A percentile compares a stretch with the other conserved stretches of the same genome.
These are phyloP conservation scores for Debaryomyces sp. DNA, from an alignment of 1,139 yeast genomes.

Conservation along the genomic window DNA sequence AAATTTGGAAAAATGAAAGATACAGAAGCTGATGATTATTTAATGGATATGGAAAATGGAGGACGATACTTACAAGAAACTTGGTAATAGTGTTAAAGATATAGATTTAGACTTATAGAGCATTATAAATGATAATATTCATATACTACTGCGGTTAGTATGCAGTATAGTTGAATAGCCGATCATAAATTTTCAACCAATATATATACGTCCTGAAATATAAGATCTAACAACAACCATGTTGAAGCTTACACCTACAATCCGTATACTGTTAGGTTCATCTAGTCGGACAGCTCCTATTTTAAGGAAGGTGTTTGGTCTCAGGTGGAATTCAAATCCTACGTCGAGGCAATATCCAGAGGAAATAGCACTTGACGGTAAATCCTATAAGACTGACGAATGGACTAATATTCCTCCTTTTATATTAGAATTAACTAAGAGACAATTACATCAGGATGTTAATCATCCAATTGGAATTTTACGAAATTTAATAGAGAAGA, in stretches of 20 bases:
- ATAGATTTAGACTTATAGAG: constrained; percentile 1
- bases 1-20: constrained; percentile 41
- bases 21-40: constrained; percentile 51
- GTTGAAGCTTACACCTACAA: background rate
- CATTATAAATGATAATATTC: background rate
- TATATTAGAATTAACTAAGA: constrained; percentile 66
- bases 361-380: constrained; percentile 50
- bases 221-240: background rate
- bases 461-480: constrained; percentile 91
- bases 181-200: constrained; percentile 1
- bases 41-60: constrained; percentile 62
- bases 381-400: constrained; percentile 61
- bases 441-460: constrained; percentile 72
- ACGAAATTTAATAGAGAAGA: constrained; percentile 68
- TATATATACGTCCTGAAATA: background rate
- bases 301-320: background rate
- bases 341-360: constrained; percentile 22
- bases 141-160: background rate
- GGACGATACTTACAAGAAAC: constrained; percentile 88
- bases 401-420: constrained; percentile 87
- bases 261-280: background rate
- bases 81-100: constrained; percentile 54
- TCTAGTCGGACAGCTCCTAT: background rate
- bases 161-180: constrained; percentile 1
- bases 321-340: background rate